Evolutionary conservation across 805 yeast genomes (phyloP), one percentile per base, ranked within the genome.

Genomic region (Saturnispora dispora): DNA sequence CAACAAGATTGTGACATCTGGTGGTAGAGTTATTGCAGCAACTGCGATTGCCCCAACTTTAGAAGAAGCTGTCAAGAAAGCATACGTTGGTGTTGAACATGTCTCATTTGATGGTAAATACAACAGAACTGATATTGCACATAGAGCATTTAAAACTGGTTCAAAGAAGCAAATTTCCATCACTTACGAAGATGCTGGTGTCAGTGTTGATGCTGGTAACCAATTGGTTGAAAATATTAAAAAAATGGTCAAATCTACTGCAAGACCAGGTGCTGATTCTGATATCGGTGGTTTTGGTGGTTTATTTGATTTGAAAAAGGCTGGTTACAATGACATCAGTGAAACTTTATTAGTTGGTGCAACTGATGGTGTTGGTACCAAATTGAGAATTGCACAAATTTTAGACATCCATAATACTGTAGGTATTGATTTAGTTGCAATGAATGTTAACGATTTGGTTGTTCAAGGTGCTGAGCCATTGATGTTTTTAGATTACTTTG

Each of bases 201-300:
- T 93, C 39, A 88, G 96, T 48, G 97, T 93, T 45, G 99, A 93
- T 65, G 84, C 86, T 55, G 99, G 99, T 59, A 93, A 93, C 70
- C 65, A 76, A 59, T 78, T 93, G 52, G 98, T 93, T 43, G 90
- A 90, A 66, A 82, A 83, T 60, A 93, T 93, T 70, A 93, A 93
- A 71, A 79, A 82, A 47, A 79, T 83, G 70, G 99, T 93, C 48
- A 88, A 85, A 67, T 84, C 96, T 5, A 93, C 99, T 9, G 82
- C 85, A 40, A 83, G 99, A 71, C 76, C 95, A 33, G 99, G 99
- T 62, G 93, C 99, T 35, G 96, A 93, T 63, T 87, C 97, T 15
- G 96, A 89, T 60, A 93, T 93, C 60, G 99, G 99, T 64, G 99
- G 99, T 2, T 93, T 93, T 64, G 99, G 99, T 58, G 99, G 99